Percentiles rank a stretch among this genome's conserved stretches.
These are phyloP conservation scores for Entomortierella parvispora DNA, from an alignment of 192 early-diverging fungal genomes.

Conservation along the genomic window DNA sequence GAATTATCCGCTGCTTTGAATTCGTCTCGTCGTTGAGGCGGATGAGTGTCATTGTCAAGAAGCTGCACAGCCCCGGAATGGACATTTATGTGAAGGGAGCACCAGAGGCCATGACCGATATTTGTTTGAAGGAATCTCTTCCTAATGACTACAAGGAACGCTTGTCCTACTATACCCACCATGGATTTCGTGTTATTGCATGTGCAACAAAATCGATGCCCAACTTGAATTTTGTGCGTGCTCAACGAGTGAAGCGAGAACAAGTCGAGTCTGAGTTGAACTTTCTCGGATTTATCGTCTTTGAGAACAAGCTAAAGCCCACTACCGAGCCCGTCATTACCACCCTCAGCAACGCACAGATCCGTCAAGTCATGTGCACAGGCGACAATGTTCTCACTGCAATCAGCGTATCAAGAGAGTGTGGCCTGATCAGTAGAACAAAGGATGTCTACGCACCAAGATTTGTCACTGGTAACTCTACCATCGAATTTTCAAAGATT, in stretches of 20 bases:
- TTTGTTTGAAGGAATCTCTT: constrained; percentile 86
- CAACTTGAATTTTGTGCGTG: constrained; percentile 73
- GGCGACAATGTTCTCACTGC: constrained; percentile 99
- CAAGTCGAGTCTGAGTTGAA: constrained; percentile 85
- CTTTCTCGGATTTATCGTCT: constrained; percentile 96
- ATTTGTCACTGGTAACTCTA: constrained; percentile 63
- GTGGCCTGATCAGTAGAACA: constrained; percentile 78
- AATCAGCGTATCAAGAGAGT: constrained; percentile 93
- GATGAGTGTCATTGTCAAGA: constrained; percentile 92
- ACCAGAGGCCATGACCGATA: constrained; percentile 91
- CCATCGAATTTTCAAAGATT: constrained; percentile 62
- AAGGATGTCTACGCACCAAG: constrained; percentile 83
- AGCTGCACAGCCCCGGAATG: constrained; percentile 67
- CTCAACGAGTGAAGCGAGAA: constrained; percentile 83
- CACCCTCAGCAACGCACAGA: constrained; percentile 83
- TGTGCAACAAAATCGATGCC: constrained; percentile 82
- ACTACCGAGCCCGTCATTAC: constrained; percentile 82
- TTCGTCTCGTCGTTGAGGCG: constrained; percentile 91
- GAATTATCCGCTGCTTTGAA: constrained; percentile 91
- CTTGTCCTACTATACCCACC: constrained; percentile 89
- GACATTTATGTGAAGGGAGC: constrained; percentile 98
- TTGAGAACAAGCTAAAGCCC: constrained; percentile 99
- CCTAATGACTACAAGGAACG: constrained; percentile 86
- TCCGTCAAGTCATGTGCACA: constrained; percentile 98
- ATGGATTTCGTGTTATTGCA: constrained; percentile 97